Evolutionary conservation across 148 eudicot species (phyloP).

Genomic region (Oxyria digyna): DNA sequence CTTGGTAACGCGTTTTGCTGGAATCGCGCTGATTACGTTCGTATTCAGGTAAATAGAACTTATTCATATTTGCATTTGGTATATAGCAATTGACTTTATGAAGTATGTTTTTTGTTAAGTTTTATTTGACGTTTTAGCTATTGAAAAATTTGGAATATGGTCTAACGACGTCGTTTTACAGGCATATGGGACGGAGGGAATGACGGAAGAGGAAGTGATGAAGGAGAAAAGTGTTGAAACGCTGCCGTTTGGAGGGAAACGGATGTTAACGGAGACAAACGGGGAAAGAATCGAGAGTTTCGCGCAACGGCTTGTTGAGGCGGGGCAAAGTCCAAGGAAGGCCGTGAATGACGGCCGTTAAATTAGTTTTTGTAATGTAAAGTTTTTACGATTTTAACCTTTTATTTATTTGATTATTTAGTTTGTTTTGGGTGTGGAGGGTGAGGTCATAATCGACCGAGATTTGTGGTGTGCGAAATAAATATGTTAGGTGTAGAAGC

Average conservation of each 20-base stretch:
- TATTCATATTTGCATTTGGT: too few species aligned
- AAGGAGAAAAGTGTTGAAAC: constrained; percentile 65
- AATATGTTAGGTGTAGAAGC: neutral
- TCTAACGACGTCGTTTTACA: neutral
- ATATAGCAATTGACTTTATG: too few species aligned
- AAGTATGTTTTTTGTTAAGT: too few species aligned
- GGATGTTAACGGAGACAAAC: constrained; percentile 68
- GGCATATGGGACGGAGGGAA: constrained; percentile 15
- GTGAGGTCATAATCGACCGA: neutral
- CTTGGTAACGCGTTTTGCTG: constrained; percentile 77
- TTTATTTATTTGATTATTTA: neutral
- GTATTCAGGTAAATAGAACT: constrained; percentile 95
- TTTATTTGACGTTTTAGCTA: too few species aligned
- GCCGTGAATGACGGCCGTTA: constrained; percentile 63
- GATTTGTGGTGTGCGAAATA: neutral
- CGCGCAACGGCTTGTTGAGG: constrained; percentile 63
- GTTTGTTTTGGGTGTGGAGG: neutral
- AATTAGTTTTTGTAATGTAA: neutral
- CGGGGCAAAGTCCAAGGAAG: constrained; percentile 71
- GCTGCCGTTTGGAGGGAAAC: constrained; percentile 83
- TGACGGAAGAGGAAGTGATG: constrained; percentile 27
- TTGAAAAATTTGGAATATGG: neutral
- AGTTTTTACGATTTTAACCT: neutral
- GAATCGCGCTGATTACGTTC: constrained; percentile 69
- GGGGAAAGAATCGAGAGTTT: constrained; percentile 55